phyloP scores from a whole-genome alignment of 805 yeast genomes.

The Cyberlindnera saturnus region DNA sequence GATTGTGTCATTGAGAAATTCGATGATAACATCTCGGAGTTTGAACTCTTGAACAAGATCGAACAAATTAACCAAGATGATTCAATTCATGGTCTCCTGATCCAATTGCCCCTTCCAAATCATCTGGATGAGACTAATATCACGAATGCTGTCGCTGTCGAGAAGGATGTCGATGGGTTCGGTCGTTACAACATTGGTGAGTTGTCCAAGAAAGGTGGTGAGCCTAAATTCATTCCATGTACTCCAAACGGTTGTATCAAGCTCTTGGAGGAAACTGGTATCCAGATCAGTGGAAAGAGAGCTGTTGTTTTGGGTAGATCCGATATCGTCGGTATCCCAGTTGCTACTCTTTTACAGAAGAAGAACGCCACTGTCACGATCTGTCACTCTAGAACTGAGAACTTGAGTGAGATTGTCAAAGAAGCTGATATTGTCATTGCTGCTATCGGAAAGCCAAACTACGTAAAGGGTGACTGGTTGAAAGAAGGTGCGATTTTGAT shows the following conservation, averaged over 20 bases:
- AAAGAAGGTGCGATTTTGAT: conserved; percentile 63
- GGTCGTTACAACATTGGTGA: conserved; percentile 76
- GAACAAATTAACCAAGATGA: conserved; percentile 50
- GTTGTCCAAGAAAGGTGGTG: conserved; percentile 64
- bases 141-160: conserved; percentile 58
- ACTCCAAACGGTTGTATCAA: conserved; percentile 79
- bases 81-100: conserved; percentile 63
- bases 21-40: conserved; percentile 50
- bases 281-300: conserved; percentile 53
- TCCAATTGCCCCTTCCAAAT: conserved; percentile 72
- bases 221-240: conserved; percentile 70
- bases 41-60: conserved; percentile 48
- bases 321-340: conserved; percentile 81
- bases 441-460: conserved; percentile 69
- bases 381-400: conserved; percentile 61
- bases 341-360: conserved; percentile 62
- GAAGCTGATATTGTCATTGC: conserved; percentile 73
- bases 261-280: conserved; percentile 51
- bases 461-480: conserved; percentile 72
- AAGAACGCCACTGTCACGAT: conserved; percentile 72
- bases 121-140: conserved; percentile 63
- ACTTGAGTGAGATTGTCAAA: conserved; percentile 43
- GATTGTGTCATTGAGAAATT: conserved; percentile 54
- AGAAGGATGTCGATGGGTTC: conserved; percentile 81
- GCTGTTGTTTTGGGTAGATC: conserved; percentile 87